Evolutionary conservation across 164 flowering plant genomes (phyloP), one percentile per base, ranked within the genome.

Genomic region (Macadamia integrifolia): DNA sequence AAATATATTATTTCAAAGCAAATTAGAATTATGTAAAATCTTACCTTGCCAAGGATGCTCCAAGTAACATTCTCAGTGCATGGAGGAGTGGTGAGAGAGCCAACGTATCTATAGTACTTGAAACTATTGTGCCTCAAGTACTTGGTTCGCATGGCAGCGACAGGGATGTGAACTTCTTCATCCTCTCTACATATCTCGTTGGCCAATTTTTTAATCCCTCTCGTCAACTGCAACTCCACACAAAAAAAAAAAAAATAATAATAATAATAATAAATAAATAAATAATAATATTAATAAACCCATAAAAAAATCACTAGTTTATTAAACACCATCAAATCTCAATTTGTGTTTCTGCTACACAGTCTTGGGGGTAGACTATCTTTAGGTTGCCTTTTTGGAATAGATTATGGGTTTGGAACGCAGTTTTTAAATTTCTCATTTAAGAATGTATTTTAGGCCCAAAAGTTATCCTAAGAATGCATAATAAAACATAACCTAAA

Each of bases 71-170:
- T 68, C 70, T 84, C 85, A 12, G 78, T 30, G 80, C 92, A 87
- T 0, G 92, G 88, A 65, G 89, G 87, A 61, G 80, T 73, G 17
- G 86, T 81, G 64, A 81, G 78, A 43, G 93, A 86, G 15, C 91
- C 90, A 9, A 74, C 13, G 64, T 90, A 90, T 77, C 84, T 75
- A 78, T 65, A 90, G 42, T 83, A 88, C 43, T 83, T 87, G 56
- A 81, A 75, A 18, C 78, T 71, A 5, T 66, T 70, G 43, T 52
- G 66, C 60, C 64, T 72, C 40, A 85, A 11, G 13, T 65, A 60
- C 72, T 74, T 80, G 11, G 72, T 46, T 30, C 75, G 65, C 8
- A 88, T 2, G 4, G 0, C 40, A 3, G 80, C 84, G 1, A 86
- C 49, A 0, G 77, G 63, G 42, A 84, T 35, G 0, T 66, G 76